A percentile compares a stretch with the other conserved stretches of the same genome.
Evolutionary conservation across 768 basidiomycete genomes (phyloP).

Genomic region (Boletus eberwhitei): DNA sequence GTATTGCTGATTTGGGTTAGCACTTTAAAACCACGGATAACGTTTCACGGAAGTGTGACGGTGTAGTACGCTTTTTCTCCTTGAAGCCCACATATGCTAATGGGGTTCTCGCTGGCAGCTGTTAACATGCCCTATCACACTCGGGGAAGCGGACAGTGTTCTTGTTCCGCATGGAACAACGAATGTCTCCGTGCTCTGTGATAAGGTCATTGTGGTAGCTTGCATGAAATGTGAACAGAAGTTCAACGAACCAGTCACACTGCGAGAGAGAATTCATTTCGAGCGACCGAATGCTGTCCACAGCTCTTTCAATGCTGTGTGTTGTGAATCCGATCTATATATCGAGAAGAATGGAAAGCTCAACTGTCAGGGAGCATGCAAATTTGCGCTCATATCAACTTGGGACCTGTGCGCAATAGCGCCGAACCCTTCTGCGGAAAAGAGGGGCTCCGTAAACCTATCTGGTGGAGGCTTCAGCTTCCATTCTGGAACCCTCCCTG

Average conservation of each 20-base stretch:
- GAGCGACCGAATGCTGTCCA: background rate
- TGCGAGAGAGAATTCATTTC: background rate
- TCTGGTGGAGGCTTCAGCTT: background rate
- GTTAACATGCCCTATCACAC: background rate
- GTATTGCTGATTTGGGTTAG: background rate
- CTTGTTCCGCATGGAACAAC: background rate
- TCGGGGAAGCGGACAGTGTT: background rate
- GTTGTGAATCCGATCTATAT: conserved; percentile 1
- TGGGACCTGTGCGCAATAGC: background rate
- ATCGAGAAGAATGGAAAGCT: conserved; percentile 8
- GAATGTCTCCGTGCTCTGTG: background rate
- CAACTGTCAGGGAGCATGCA: conserved; percentile 5
- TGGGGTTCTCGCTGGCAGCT: background rate
- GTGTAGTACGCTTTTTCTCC: background rate
- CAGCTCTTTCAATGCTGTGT: conserved; percentile 3
- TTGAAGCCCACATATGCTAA: background rate
- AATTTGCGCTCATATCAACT: background rate
- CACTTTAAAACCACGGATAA: background rate
- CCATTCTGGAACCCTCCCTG: conserved; percentile 12
- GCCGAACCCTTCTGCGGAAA: conserved; percentile 1
- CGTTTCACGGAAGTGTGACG: background rate
- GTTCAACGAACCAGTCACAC: background rate
- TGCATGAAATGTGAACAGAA: background rate
- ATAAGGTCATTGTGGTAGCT: background rate
- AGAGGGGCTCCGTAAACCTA: conserved; percentile 6